Conservation (phyloP, 179 eudicot genomes). For the Camellia oleifera region DNA sequence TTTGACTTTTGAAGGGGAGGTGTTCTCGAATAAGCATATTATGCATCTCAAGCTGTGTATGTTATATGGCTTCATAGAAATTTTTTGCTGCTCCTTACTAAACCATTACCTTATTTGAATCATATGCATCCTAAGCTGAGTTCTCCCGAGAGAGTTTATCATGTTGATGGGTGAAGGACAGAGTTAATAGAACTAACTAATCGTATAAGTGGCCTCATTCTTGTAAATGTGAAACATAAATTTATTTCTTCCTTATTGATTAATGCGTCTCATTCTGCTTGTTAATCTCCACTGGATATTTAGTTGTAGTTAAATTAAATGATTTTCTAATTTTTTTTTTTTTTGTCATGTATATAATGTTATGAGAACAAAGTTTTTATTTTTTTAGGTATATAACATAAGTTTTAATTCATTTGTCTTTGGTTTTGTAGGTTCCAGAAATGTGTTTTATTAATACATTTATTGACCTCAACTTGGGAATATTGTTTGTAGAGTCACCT, state of each 20-base stretch:
- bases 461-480: slow-evolving; percentile 62
- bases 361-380: neutral
- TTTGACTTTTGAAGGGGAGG: neutral
- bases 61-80: too few species aligned
- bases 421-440: slow-evolving; percentile 67
- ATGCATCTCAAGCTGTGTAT: neutral
- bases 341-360: neutral
- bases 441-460: slow-evolving; percentile 69
- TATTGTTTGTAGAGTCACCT: slow-evolving; percentile 68
- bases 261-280: neutral
- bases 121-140: too few species aligned
- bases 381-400: neutral
- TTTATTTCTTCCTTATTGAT: neutral
- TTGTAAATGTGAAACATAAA: neutral
- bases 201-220: neutral
- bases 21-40: neutral
- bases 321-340: neutral
- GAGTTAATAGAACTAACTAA: neutral
- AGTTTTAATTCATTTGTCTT: neutral
- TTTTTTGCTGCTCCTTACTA: too few species aligned
- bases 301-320: neutral
- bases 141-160: too few species aligned
- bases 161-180: neutral
- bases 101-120: too few species aligned
- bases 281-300: neutral